Percentiles rank a stretch among this genome's conserved stretches.
Evolutionary conservation across 2,329 filamentous ascomycete species (phyloP).

Genomic region (Penicillium sumatraense): DNA sequence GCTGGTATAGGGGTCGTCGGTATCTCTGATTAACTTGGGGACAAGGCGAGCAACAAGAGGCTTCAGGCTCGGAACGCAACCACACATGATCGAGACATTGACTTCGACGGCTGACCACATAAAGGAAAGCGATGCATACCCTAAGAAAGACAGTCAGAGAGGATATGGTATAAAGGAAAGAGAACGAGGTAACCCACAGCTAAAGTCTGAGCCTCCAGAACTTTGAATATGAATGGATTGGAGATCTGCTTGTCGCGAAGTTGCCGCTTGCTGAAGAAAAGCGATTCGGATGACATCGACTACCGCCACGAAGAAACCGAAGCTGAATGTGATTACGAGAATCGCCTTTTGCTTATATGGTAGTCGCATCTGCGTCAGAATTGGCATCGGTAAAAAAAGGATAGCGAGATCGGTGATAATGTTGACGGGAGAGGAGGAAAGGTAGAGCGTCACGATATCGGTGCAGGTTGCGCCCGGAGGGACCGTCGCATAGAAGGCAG

Average conservation of each 20-base stretch:
- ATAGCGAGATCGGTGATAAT: conserved; percentile 90
- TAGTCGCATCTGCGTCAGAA: conserved; percentile 82
- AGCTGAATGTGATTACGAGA: conserved; percentile 80
- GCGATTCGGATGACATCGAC: conserved; percentile 90
- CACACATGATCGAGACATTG: conserved; percentile 86
- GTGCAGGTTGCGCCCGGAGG: conserved; percentile 58
- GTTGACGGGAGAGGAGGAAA: conserved; percentile 83
- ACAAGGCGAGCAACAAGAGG: conserved; percentile 72
- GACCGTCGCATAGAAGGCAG: conserved; percentile 64
- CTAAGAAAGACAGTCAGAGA: conserved; percentile 56
- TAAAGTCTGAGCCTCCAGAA: conserved; percentile 55
- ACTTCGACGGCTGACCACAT: conserved; percentile 96
- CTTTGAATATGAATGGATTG: conserved; percentile 40
- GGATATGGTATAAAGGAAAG: background rate
- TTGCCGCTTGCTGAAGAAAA: conserved; percentile 76
- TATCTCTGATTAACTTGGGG: conserved; percentile 60
- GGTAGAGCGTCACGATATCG: conserved; percentile 67
- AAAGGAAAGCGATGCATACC: conserved; percentile 81
- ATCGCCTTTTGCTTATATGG: conserved; percentile 87
- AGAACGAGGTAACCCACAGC: conserved; percentile 43
- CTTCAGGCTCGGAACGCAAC: conserved; percentile 90
- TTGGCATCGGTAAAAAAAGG: conserved; percentile 83
- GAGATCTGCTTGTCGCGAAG: conserved; percentile 39
- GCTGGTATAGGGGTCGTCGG: conserved; percentile 31
- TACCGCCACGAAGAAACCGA: conserved; percentile 84